These are phyloP conservation scores for Euphrasia arctica DNA, from an alignment of 305 asterid species.

Conservation along the genomic window DNA sequence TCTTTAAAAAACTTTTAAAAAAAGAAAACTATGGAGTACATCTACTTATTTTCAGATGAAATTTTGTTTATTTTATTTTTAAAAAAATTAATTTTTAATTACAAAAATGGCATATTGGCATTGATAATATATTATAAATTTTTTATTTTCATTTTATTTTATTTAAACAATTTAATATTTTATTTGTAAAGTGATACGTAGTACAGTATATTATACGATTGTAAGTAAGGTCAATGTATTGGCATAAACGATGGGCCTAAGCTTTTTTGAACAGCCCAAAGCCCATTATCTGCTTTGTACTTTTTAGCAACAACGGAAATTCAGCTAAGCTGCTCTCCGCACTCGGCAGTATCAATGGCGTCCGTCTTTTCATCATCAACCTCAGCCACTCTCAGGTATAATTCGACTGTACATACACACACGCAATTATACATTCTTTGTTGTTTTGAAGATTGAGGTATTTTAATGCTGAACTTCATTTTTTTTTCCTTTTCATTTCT, in stretches of 20 bases:
- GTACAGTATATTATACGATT: too few relatives aligned
- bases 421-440: neutral
- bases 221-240: too few relatives aligned
- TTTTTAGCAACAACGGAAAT: conserved; percentile 13
- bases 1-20: too few relatives aligned
- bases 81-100: too few relatives aligned
- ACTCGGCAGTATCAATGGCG: conserved; percentile 28
- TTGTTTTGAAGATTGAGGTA: neutral
- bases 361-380: conserved; percentile 28
- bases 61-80: too few relatives aligned
- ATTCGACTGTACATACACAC: neutral
- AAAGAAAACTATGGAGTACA: too few relatives aligned
- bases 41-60: too few relatives aligned
- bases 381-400: conserved; percentile 32
- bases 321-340: neutral
- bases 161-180: too few relatives aligned
- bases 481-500: neutral
- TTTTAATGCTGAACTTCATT: conserved; percentile 9
- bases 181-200: too few relatives aligned
- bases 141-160: too few relatives aligned
- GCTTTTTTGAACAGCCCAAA: neutral
- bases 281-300: neutral
- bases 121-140: too few relatives aligned
- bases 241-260: neutral
- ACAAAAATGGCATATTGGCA: too few relatives aligned